phyloP scores from a whole-genome alignment of 164 flowering plant genomes.

The Santalum album region DNA sequence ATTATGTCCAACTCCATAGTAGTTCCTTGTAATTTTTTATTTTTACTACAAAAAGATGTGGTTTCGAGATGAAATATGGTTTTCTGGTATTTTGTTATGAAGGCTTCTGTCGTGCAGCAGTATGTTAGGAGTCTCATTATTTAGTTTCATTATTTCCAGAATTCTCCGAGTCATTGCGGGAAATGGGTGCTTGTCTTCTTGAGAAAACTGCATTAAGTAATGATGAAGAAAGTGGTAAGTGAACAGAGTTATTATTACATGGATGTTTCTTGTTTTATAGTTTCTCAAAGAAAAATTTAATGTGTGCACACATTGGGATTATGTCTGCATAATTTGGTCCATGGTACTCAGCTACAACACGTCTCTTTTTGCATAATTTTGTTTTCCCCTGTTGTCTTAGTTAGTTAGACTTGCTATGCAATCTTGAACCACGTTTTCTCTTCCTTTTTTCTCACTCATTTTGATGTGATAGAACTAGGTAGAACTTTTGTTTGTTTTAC shows the following conservation, averaged over 20 bases:
- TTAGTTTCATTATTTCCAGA: conserved; percentile 36
- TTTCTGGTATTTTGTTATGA: neutral
- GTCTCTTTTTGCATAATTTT: too few relatives aligned
- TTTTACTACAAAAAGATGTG: too few relatives aligned
- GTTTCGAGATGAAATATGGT: too few relatives aligned
- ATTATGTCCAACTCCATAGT: too few relatives aligned
- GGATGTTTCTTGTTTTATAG: too few relatives aligned
- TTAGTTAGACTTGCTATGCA: too few relatives aligned
- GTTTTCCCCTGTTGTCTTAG: too few relatives aligned
- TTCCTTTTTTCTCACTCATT: too few relatives aligned
- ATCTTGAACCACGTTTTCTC: too few relatives aligned
- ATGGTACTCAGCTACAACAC: neutral
- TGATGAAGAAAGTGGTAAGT: conserved; percentile 87
- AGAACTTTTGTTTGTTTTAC: too few relatives aligned
- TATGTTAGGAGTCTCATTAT: conserved; percentile 1
- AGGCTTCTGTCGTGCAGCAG: neutral
- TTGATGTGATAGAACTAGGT: too few relatives aligned
- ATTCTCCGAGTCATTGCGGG: conserved; percentile 80
- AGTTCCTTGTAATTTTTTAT: too few relatives aligned
- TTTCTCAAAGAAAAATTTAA: neutral
- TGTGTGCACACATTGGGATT: neutral
- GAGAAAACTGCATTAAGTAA: conserved; percentile 76
- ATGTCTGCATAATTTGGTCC: neutral
- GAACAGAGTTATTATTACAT: neutral
- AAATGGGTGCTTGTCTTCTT: conserved; percentile 84